phyloP scores from a whole-genome alignment of 1,284 basidiomycete genomes.

The Phlebopus sp. region DNA sequence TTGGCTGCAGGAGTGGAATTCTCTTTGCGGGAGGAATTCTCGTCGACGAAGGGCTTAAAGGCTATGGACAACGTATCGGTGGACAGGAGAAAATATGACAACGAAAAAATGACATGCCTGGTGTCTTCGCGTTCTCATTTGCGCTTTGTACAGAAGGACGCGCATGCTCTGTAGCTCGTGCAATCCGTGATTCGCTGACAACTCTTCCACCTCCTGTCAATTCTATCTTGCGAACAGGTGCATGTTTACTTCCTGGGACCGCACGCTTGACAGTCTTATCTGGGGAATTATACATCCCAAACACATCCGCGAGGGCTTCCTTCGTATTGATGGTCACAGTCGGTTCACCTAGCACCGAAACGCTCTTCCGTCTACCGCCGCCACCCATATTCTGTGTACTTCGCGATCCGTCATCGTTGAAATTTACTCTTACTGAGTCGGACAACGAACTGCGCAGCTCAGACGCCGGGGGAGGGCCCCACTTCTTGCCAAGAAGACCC shows the following conservation, averaged over 20 bases:
- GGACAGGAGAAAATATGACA: neutral
- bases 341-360: constrained; percentile 40
- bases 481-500: constrained; percentile 78
- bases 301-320: constrained; percentile 89
- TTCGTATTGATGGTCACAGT: constrained; percentile 85
- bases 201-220: constrained; percentile 33
- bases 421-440: constrained; percentile 40
- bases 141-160: constrained; percentile 37
- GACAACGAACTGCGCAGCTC: constrained; percentile 35
- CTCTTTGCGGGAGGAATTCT: constrained; percentile 47
- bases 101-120: constrained; percentile 30
- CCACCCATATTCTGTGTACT: constrained; percentile 39
- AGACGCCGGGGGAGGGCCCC: constrained; percentile 62
- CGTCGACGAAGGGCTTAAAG: constrained; percentile 62
- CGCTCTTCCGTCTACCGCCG: constrained; percentile 38
- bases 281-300: constrained; percentile 89
- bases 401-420: constrained; percentile 52
- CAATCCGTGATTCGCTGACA: constrained; percentile 10
- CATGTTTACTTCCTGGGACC: constrained; percentile 63
- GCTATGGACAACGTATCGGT: constrained; percentile 29
- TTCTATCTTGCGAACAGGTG: constrained; percentile 63
- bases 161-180: constrained; percentile 22
- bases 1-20: constrained; percentile 48
- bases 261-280: constrained; percentile 65
- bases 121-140: constrained; percentile 42